phyloP scores from a whole-genome alignment of 2,329 filamentous ascomycete genomes.

The Hypoxylon sp. region DNA sequence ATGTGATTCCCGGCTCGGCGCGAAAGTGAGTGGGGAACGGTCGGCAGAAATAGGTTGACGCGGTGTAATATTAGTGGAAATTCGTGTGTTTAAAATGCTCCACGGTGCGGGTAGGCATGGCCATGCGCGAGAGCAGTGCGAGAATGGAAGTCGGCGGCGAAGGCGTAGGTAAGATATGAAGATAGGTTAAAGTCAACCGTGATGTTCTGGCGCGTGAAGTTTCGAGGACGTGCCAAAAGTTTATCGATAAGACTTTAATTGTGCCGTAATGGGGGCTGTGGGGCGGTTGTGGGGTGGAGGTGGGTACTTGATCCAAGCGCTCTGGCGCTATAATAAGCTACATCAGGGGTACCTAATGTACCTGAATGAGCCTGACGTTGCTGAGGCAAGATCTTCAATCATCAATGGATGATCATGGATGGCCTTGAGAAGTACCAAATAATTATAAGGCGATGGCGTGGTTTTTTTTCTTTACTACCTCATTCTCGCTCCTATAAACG shows the following conservation, averaged over 20 bases:
- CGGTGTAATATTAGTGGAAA: neutral
- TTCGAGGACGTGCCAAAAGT: slow-evolving; percentile 27
- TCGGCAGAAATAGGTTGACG: slow-evolving; percentile 3
- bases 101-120: neutral
- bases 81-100: neutral
- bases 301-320: no score
- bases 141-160: neutral
- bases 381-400: no score
- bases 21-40: slow-evolving; percentile 2
- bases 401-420: no score
- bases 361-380: no score
- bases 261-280: neutral
- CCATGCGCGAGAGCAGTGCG: neutral
- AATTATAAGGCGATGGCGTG: no score
- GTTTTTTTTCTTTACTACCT: no score
- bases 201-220: slow-evolving; percentile 31
- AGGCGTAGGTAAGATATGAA: neutral
- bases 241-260: slow-evolving; percentile 32
- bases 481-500: no score
- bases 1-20: neutral
- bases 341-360: no score
- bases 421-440: no score
- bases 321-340: no score
- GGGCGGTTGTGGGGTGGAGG: no score
- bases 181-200: slow-evolving; percentile 1